These are phyloP conservation scores for Kewa caespitosa DNA, from an alignment of 179 eudicot genomes.

Conservation along the genomic window DNA sequence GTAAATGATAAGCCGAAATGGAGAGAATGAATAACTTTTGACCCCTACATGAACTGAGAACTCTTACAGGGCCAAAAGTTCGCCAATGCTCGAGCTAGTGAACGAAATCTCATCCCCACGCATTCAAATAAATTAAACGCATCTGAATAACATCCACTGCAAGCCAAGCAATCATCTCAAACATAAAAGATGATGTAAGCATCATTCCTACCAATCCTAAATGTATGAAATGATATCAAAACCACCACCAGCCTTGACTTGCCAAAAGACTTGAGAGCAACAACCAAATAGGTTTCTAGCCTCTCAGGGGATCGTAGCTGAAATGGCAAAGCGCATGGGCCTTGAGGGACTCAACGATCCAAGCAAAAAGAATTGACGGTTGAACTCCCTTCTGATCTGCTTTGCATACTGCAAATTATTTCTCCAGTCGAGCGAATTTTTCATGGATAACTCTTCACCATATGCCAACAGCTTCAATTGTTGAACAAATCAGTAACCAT, in stretches of 20 bases:
- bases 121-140: conserved; percentile 20
- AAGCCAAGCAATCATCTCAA: conserved; percentile 30
- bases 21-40: too few relatives aligned
- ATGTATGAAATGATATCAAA: conserved; percentile 6
- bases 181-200: conserved; percentile 13
- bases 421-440: conserved; percentile 4
- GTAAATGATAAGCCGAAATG: background rate
- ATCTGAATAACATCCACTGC: conserved; percentile 17
- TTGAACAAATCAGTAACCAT: conserved; percentile 59
- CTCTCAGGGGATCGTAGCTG: conserved; percentile 7
- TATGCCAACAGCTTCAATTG: background rate
- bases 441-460: background rate
- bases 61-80: too few relatives aligned
- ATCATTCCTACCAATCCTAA: conserved; percentile 21
- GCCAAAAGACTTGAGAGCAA: conserved; percentile 11
- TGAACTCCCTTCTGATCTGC: conserved; percentile 15
- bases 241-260: conserved; percentile 15
- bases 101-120: background rate
- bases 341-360: conserved; percentile 15
- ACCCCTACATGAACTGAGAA: too few relatives aligned
- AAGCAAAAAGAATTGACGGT: conserved; percentile 19
- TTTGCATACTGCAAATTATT: conserved; percentile 6
- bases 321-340: conserved; percentile 13
- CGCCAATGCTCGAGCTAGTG: too few relatives aligned
- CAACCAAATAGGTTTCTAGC: conserved; percentile 10